A percentile compares a stretch with the other conserved stretches of the same genome.
Conservation (phyloP, 1,139 yeast genomes). For the Yamadazyma trypodendri region DNA sequence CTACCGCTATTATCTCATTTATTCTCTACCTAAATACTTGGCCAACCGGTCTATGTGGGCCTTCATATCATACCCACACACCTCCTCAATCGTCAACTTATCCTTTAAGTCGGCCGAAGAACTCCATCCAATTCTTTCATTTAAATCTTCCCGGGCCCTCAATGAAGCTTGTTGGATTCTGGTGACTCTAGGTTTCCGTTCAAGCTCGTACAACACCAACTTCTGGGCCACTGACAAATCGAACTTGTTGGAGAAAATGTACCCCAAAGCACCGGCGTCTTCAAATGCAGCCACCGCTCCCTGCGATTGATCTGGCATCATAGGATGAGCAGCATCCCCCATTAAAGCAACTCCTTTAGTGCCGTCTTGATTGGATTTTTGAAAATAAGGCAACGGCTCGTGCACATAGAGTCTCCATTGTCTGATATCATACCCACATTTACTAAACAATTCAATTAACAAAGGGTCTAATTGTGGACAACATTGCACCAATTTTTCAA, state of each 20-base stretch:
- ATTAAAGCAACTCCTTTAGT: slow-evolving; percentile 23
- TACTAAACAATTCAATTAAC: slow-evolving; percentile 20
- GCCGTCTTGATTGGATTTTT: slow-evolving; percentile 18
- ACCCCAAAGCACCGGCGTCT: slow-evolving; percentile 24
- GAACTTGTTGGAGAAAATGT: slow-evolving; percentile 17
- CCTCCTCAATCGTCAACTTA: slow-evolving; percentile 29
- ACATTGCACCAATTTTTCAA: slow-evolving; percentile 18
- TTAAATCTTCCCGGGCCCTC: slow-evolving; percentile 27
- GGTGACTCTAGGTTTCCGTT: slow-evolving; percentile 25
- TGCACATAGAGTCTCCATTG: slow-evolving; percentile 31
- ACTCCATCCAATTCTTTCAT: slow-evolving; percentile 30
- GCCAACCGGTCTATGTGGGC: slow-evolving; percentile 17
- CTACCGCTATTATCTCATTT: too few relatives aligned
- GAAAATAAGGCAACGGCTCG: slow-evolving; percentile 24
- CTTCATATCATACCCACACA: slow-evolving; percentile 29
- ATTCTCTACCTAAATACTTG: too few relatives aligned
- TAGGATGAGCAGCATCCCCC: slow-evolving; percentile 43
- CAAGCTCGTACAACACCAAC: slow-evolving; percentile 21
- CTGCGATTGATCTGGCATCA: slow-evolving; percentile 39
- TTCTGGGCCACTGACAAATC: slow-evolving; percentile 19
- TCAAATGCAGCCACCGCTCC: slow-evolving; percentile 44
- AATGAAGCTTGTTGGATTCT: slow-evolving; percentile 27
- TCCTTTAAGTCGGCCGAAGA: slow-evolving; percentile 18
- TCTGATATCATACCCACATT: slow-evolving; percentile 27
- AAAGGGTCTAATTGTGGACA: slow-evolving; percentile 22